These are phyloP conservation scores for Chamaenerion angustifolium DNA, from an alignment of 345 rosid species.

Conservation along the genomic window DNA sequence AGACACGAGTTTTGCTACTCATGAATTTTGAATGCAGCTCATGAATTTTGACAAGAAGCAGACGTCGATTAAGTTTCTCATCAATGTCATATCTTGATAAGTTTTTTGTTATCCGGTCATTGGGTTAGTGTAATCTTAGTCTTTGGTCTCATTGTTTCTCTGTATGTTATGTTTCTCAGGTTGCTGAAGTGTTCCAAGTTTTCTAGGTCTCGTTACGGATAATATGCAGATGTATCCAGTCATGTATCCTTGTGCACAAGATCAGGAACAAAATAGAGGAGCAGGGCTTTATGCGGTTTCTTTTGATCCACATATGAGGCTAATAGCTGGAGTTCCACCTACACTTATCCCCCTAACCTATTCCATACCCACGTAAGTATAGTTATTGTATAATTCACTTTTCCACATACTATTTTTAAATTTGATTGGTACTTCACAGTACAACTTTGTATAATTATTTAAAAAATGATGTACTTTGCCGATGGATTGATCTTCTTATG, in stretches of 20 bases:
- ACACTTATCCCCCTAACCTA: constrained; percentile 85
- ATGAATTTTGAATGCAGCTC: too few species aligned
- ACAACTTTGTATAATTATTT: too few species aligned
- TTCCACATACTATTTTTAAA: neutral
- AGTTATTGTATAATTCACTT: neutral
- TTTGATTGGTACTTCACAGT: too few species aligned
- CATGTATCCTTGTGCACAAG: constrained; percentile 39
- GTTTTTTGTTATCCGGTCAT: constrained; percentile 3
- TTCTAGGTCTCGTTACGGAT: constrained; percentile 26
- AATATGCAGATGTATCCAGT: constrained; percentile 51
- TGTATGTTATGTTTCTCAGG: constrained; percentile 18
- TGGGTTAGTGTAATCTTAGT: constrained; percentile 2
- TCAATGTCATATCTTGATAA: neutral
- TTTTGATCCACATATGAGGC: constrained; percentile 43
- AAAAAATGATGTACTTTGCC: neutral
- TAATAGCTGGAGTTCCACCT: constrained; percentile 52
- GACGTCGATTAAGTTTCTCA: too few species aligned
- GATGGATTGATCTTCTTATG: neutral
- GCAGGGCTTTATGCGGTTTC: constrained; percentile 89
- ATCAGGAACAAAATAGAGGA: constrained; percentile 63
- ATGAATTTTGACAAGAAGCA: too few species aligned
- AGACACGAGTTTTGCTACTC: too few species aligned
- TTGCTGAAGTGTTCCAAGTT: constrained; percentile 25
- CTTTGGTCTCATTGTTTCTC: neutral
- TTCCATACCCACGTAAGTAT: constrained; percentile 74